Evolutionary conservation across 2,329 filamentous ascomycete species (phyloP).

Genomic region (Fusarium sublunatum): DNA sequence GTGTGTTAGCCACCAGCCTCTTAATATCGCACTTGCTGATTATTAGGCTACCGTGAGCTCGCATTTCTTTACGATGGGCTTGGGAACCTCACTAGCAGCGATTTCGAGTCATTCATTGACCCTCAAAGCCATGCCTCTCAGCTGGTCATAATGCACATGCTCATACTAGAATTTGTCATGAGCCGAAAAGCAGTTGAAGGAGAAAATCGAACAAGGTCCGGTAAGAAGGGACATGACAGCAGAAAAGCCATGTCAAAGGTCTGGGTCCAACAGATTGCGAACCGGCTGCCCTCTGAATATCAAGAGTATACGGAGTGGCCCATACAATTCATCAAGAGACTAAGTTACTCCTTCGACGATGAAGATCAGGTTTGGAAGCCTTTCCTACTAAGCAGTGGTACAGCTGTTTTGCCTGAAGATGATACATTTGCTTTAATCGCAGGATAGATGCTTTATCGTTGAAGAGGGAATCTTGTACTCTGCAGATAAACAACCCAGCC

Average conservation of each 20-base stretch:
- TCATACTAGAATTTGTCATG: conserved; percentile 50
- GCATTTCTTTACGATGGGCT: conserved; percentile 48
- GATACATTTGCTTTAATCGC: conserved; percentile 1
- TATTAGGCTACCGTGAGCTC: conserved; percentile 42
- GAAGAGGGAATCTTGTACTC: not conserved
- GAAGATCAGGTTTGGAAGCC: conserved; percentile 42
- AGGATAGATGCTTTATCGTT: conserved; percentile 5
- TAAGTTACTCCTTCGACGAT: conserved; percentile 40
- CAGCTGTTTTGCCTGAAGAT: conserved; percentile 11
- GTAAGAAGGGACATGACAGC: conserved; percentile 33
- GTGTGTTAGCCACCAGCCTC: conserved; percentile 33
- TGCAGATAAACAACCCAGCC: not conserved
- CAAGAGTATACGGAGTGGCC: conserved; percentile 51
- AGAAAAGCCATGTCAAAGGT: conserved; percentile 49
- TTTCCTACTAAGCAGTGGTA: conserved; percentile 33
- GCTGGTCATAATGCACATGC: conserved; percentile 53
- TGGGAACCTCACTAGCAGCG: conserved; percentile 43
- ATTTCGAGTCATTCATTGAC: conserved; percentile 50
- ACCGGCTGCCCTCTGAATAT: conserved; percentile 48
- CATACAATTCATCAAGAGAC: conserved; percentile 37
- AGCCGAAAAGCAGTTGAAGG: conserved; percentile 35
- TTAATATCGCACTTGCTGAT: conserved; percentile 6
- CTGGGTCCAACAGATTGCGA: conserved; percentile 54
- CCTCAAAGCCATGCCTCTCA: conserved; percentile 48
- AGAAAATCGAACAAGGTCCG: not conserved